Conservation (phyloP, 2,329 filamentous ascomycete species). For the Nigrospora osmanthi region DNA sequence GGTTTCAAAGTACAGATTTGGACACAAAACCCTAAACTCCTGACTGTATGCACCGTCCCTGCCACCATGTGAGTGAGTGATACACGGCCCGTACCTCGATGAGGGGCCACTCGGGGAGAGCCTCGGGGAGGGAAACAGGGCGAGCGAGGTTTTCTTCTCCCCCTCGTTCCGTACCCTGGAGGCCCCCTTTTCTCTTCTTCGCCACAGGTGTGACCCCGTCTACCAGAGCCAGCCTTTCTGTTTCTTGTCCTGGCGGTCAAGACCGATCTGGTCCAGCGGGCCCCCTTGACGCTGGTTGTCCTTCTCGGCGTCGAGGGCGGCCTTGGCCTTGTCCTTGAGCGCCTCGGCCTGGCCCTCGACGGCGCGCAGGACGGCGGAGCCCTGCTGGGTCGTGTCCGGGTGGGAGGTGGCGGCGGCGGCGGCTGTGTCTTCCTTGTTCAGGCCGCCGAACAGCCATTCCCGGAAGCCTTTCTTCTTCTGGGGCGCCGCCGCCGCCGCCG, state of each 20-base stretch:
- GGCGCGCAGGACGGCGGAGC: constrained; percentile 14
- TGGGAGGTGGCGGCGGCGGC: constrained; percentile 19
- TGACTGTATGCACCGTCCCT: background rate
- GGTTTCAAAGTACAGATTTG: no score
- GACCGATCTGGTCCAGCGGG: constrained; percentile 40
- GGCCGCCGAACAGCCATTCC: constrained; percentile 29
- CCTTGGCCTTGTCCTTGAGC: constrained; percentile 30
- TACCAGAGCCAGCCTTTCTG: constrained; percentile 40
- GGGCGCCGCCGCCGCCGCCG: constrained; percentile 6
- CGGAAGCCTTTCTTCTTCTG: constrained; percentile 16
- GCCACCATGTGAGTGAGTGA: background rate
- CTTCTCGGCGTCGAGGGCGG: constrained; percentile 39
- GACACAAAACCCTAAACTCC: background rate
- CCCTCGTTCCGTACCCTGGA: no score
- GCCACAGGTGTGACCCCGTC: background rate
- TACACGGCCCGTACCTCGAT: background rate
- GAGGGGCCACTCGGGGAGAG: no score
- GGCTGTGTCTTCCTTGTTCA: constrained; percentile 26
- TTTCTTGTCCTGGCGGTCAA: constrained; percentile 20
- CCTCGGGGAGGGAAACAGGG: no score
- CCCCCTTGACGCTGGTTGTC: constrained; percentile 43
- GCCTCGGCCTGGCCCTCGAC: constrained; percentile 22
- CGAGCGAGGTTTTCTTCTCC: no score
- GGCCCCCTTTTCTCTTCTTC: no score
- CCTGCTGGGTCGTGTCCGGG: constrained; percentile 15